These are phyloP conservation scores for Trichosporon inkin DNA, from an alignment of 1,284 basidiomycete genomes.

Conservation along the genomic window DNA sequence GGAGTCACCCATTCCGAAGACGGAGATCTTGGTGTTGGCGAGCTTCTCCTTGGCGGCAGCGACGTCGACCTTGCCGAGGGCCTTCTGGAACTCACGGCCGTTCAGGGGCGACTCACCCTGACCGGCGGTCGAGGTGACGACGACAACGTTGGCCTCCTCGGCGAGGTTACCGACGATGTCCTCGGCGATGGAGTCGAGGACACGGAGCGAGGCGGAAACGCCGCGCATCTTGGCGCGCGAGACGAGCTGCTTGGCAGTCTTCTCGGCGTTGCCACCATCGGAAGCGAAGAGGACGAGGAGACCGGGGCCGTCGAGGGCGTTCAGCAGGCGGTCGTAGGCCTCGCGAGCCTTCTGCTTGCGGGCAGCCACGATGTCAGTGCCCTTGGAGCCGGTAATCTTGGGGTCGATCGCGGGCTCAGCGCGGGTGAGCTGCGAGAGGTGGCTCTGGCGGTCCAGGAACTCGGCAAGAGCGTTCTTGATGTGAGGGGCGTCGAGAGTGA, in stretches of 20 bases:
- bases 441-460: slow-evolving; percentile 95
- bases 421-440: slow-evolving; percentile 84
- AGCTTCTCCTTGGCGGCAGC: slow-evolving; percentile 48
- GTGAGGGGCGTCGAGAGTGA: slow-evolving; percentile 86
- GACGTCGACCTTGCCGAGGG: slow-evolving; percentile 63
- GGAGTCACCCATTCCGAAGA: slow-evolving; percentile 96
- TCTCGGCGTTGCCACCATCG: slow-evolving; percentile 92
- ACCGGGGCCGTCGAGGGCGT: slow-evolving; percentile 82
- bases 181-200: slow-evolving; percentile 66
- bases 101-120: slow-evolving; percentile 98
- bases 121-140: slow-evolving; percentile 94
- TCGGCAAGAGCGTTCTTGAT: slow-evolving; percentile 91
- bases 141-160: slow-evolving; percentile 65
- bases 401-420: slow-evolving; percentile 71
- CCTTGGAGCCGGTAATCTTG: slow-evolving; percentile 79
- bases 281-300: slow-evolving; percentile 86
- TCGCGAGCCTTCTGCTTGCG: slow-evolving; percentile 78
- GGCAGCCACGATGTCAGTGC: slow-evolving; percentile 76
- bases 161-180: slow-evolving; percentile 59
- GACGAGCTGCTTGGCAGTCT: slow-evolving; percentile 84
- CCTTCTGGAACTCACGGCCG: slow-evolving; percentile 84
- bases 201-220: slow-evolving; percentile 67
- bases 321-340: slow-evolving; percentile 80
- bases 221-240: slow-evolving; percentile 81
- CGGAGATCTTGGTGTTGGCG: slow-evolving; percentile 65